These are phyloP conservation scores for Leccinellum rugosiceps DNA, from an alignment of 768 basidiomycete species.

Conservation along the genomic window DNA sequence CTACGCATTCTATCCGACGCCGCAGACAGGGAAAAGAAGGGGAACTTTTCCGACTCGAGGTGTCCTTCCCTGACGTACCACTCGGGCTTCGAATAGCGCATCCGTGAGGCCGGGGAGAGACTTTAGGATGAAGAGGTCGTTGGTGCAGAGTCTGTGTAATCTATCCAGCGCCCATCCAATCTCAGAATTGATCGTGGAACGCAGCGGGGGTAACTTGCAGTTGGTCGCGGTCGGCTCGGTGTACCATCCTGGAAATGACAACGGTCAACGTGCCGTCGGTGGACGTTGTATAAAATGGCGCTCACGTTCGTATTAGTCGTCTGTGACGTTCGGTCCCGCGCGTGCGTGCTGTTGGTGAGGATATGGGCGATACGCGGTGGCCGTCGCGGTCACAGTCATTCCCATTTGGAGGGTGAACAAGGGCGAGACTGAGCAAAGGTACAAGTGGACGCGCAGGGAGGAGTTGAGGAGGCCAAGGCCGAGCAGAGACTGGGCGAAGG, in stretches of 20 bases:
- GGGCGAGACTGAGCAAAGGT: too few species aligned
- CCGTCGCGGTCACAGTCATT: slow-evolving; percentile 6
- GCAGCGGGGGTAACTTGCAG: slow-evolving; percentile 85
- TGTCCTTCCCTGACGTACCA: slow-evolving; percentile 70
- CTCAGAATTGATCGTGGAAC: slow-evolving; percentile 78
- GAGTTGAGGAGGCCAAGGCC: too few species aligned
- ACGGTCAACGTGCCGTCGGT: slow-evolving; percentile 4
- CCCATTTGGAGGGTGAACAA: slow-evolving; percentile 14
- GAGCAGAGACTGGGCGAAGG: too few species aligned
- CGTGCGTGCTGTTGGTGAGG: slow-evolving; percentile 18
- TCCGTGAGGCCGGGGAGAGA: slow-evolving; percentile 77
- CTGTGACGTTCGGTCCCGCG: slow-evolving; percentile 47
- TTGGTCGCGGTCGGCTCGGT: slow-evolving; percentile 78
- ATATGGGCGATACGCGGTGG: slow-evolving; percentile 26
- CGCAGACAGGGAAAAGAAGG: slow-evolving; percentile 57
- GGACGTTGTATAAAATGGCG: slow-evolving; percentile 1
- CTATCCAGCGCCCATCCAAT: slow-evolving; percentile 91
- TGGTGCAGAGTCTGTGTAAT: slow-evolving; percentile 73
- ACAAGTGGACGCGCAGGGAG: too few species aligned
- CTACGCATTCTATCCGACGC: slow-evolving; percentile 53
- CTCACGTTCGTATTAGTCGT: slow-evolving; percentile 80
- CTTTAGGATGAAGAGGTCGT: slow-evolving; percentile 72
- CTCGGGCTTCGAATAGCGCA: slow-evolving; percentile 80
- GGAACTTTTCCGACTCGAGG: slow-evolving; percentile 39
- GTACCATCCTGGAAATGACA: slow-evolving; percentile 63